Conservation (phyloP, 73 alveolate species). For the Effrenium voratum region DNA sequence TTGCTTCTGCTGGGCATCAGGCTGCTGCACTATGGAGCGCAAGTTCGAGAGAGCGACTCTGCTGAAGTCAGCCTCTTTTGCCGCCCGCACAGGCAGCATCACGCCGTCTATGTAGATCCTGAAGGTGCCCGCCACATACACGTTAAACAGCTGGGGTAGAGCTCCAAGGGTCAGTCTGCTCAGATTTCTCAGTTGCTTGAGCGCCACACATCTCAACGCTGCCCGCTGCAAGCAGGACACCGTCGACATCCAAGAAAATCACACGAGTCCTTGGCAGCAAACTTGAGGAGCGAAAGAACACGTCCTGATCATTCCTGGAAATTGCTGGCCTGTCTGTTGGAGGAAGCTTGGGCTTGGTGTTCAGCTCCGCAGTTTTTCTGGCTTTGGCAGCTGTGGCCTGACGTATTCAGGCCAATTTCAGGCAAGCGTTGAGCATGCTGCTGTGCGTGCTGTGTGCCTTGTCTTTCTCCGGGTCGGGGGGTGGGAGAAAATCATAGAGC, state of each 20-base stretch:
- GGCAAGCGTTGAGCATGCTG: too few relatives aligned
- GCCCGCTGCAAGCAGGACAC: constrained; percentile 91
- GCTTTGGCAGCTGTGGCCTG: constrained; percentile 87
- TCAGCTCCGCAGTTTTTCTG: constrained; percentile 64
- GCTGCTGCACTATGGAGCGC: constrained; percentile 88
- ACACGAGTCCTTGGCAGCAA: constrained; percentile 38
- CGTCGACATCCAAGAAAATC: constrained; percentile 81
- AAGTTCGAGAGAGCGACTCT: constrained; percentile 62
- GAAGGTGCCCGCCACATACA: not conserved
- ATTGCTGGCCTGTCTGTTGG: constrained; percentile 60
- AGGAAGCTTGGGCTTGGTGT: constrained; percentile 77
- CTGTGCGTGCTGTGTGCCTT: too few relatives aligned
- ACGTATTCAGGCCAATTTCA: too few relatives aligned
- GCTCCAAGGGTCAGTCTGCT: not conserved
- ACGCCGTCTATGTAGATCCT: constrained; percentile 93
- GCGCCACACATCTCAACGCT: constrained; percentile 83
- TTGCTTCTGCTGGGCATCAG: not conserved
- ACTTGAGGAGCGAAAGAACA: not conserved
- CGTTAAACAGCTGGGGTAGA: not conserved
- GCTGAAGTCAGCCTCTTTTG: constrained; percentile 92
- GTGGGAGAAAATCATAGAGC: constrained; percentile 90
- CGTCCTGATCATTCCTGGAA: not conserved
- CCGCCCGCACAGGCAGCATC: constrained; percentile 94
- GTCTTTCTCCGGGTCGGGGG: constrained; percentile 90
- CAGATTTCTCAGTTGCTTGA: not conserved